These are phyloP conservation scores for Boletales sp. DNA, from an alignment of 768 basidiomycete genomes.

Conservation along the genomic window DNA sequence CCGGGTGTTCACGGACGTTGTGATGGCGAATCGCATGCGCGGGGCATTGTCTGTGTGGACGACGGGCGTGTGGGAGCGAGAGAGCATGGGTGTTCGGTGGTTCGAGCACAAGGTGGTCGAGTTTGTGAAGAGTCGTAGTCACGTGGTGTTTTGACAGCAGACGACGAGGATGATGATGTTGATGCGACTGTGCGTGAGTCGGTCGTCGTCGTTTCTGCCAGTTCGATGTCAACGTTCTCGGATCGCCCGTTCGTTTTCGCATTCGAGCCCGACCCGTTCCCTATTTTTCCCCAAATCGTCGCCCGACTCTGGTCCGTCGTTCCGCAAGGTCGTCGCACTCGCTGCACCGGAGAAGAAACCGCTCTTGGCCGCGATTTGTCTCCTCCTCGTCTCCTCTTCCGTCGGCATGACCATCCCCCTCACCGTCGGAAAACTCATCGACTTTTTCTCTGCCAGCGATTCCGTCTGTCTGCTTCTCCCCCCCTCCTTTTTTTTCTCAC, in stretches of 20 bases:
- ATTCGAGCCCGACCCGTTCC: conserved; percentile 1
- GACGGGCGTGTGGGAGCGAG: conserved; percentile 63
- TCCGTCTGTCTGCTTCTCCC: conserved; percentile 43
- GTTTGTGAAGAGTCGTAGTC: conserved; percentile 23
- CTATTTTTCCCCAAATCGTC: conserved; percentile 31
- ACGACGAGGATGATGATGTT: too few relatives aligned
- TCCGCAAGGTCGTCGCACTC: conserved; percentile 71
- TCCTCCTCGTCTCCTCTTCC: conserved; percentile 82
- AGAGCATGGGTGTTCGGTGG: conserved; percentile 60
- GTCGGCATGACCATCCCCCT: conserved; percentile 93
- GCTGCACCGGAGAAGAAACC: conserved; percentile 82
- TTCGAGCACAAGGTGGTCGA: conserved; percentile 51
- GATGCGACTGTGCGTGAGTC: too few relatives aligned
- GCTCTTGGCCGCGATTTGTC: conserved; percentile 68
- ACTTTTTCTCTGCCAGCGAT: conserved; percentile 76
- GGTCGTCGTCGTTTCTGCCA: too few relatives aligned
- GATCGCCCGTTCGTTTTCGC: neutral
- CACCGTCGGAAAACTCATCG: conserved; percentile 91
- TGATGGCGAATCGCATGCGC: conserved; percentile 76
- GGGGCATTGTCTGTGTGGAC: conserved; percentile 69
- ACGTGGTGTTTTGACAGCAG: neutral
- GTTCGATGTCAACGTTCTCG: too few relatives aligned
- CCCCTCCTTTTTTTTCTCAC: neutral
- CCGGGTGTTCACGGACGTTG: conserved; percentile 86
- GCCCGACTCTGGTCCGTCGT: conserved; percentile 52